Evolutionary conservation across 768 basidiomycete species (phyloP).

Genomic region (Pisolithus sp.): DNA sequence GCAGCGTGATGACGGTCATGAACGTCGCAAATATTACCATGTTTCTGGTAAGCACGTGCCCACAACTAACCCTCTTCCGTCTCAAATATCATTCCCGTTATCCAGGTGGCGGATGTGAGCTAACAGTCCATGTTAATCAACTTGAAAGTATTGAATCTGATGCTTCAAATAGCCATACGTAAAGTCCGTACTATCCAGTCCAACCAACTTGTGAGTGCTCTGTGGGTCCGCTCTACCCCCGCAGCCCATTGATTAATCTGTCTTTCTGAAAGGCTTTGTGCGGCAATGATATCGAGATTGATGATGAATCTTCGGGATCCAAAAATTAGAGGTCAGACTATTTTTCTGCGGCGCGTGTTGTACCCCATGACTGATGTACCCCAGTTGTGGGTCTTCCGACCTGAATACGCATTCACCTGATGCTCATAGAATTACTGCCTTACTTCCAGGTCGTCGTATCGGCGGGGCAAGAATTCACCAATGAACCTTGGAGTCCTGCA

Average conservation of each 20-base stretch:
- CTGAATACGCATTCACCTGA: too few relatives aligned
- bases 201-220: not conserved
- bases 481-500: too few relatives aligned
- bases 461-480: too few relatives aligned
- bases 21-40: constrained; percentile 1
- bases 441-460: too few relatives aligned
- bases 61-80: not conserved
- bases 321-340: not conserved
- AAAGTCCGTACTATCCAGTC: not conserved
- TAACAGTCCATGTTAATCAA: not conserved
- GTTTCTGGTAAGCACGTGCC: not conserved
- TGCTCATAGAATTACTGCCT: too few relatives aligned
- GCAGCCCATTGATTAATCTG: not conserved
- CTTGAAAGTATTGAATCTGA: not conserved
- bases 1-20: constrained; percentile 1
- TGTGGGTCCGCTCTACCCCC: not conserved
- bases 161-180: not conserved
- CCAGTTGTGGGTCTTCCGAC: too few relatives aligned
- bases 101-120: not conserved
- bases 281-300: constrained; percentile 1
- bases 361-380: not conserved
- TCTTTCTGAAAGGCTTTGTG: not conserved
- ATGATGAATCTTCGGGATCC: constrained; percentile 6
- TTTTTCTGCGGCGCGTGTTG: not conserved
- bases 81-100: not conserved